Evolutionary conservation across 2,329 filamentous ascomycete species (phyloP), one percentile per base, ranked within the genome.

Genomic region (Bretziella fagacearum): DNA sequence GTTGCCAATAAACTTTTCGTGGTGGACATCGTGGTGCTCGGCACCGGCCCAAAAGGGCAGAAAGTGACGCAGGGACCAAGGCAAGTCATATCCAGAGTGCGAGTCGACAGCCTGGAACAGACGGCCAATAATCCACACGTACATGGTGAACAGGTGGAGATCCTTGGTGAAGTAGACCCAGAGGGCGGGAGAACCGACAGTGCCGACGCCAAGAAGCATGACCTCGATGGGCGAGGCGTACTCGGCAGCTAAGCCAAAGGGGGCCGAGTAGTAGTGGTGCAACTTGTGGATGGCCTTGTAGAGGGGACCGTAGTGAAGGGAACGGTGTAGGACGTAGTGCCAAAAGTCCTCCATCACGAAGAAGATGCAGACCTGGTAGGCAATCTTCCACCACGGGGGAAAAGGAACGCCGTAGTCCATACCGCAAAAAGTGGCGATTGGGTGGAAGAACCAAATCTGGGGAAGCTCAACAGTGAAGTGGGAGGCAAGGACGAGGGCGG

Each of bases 361-460:
- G 73, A 96, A 93, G 60, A 96, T 71, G 52, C 79, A 74, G 55
- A 98, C 89, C 58, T 98, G 91, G 61, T 83, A 77, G 54, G 81
- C 81, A 72, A 98, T 96, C 58, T 79, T 95, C 66, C 73, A 81
- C 55, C 80, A 57, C 10, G 81, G 70, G 27, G 91, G 91, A 70
- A 98, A 98, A 7, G 89, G 91, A 42, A 94, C 84, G 52, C 77
- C 76, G 54, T 84, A 94, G 50, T 79, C 72, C 65, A 98, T 81
- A 57, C 91, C 91, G 61, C 85, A 87, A 65, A 77, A 93, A 60
- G 87, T 84, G 50, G 89, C 89, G 70, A 95, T 77, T 25, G 91
- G 91, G 69, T 98, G 91, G 74, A 98, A 98, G 57, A 96, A 75
- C 89, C 89, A 96, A 63, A 96, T 96, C 65, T 96, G 91, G 52